Evolutionary conservation across 441 rosid genomes (phyloP).

Genomic region (Metrosideros polymorpha): DNA sequence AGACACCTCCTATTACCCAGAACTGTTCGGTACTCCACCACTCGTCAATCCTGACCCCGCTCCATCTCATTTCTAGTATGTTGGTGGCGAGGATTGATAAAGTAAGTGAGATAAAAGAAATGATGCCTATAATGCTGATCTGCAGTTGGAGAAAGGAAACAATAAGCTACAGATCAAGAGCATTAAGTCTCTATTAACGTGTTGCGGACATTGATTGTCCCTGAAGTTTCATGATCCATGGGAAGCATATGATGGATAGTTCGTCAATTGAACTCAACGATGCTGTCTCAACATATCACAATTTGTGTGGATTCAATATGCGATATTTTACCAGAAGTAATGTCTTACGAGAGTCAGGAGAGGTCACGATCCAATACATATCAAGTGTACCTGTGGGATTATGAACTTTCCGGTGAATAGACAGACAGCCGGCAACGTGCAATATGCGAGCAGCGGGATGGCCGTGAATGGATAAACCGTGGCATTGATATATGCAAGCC

Average conservation of each 20-base stretch:
- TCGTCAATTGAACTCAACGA: background rate
- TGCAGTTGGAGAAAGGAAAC: background rate
- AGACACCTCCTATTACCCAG: slow-evolving; percentile 11
- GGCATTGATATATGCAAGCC: slow-evolving; percentile 5
- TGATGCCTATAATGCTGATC: background rate
- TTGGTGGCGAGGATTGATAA: slow-evolving; percentile 10
- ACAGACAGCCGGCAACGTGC: slow-evolving; percentile 3
- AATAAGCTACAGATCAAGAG: background rate
- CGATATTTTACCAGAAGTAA: background rate
- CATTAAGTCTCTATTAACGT: background rate
- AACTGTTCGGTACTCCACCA: slow-evolving; percentile 21
- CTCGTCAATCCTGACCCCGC: slow-evolving; percentile 8
- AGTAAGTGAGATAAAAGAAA: slow-evolving; percentile 4
- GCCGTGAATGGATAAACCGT: slow-evolving; percentile 8
- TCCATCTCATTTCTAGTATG: slow-evolving; percentile 16
- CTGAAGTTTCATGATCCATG: background rate
- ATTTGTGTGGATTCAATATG: background rate
- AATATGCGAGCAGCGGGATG: slow-evolving; percentile 1
- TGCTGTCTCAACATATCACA: background rate
- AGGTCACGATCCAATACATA: background rate
- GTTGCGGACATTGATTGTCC: background rate
- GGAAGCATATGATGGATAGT: background rate
- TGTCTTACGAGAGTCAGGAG: background rate
- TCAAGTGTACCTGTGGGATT: background rate
- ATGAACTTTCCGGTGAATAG: slow-evolving; percentile 11